Conservation (phyloP, 2,329 filamentous ascomycete species). For the Knufia petricola region DNA sequence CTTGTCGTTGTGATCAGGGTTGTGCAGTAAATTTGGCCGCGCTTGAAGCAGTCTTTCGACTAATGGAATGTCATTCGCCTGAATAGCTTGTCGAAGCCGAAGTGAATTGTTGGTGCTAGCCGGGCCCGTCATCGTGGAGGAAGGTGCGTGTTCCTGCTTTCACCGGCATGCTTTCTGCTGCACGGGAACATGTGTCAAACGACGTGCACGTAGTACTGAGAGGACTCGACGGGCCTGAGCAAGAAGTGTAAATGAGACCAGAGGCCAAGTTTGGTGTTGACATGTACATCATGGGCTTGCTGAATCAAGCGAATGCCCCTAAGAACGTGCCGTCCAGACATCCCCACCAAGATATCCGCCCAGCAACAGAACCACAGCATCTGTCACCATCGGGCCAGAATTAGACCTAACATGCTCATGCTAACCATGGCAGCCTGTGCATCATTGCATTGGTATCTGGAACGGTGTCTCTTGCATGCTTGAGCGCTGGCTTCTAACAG, state of each 20-base stretch:
- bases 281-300: no score
- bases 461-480: no score
- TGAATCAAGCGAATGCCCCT: neutral
- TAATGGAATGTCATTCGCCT: slow-evolving; percentile 61
- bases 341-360: neutral
- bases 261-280: no score
- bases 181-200: neutral
- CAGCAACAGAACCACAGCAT: no score
- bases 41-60: slow-evolving; percentile 66
- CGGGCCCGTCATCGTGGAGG: slow-evolving; percentile 5
- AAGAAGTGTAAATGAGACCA: no score
- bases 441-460: no score
- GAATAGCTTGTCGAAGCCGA: slow-evolving; percentile 69
- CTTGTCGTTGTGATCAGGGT: slow-evolving; percentile 65
- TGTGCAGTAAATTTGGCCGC: slow-evolving; percentile 62
- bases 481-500: no score
- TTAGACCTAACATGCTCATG: no score
- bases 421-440: no score
- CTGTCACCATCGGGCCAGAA: no score
- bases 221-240: no score
- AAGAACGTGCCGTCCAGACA: neutral
- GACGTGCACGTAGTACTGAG: neutral
- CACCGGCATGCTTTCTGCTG: slow-evolving; percentile 3
- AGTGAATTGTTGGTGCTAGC: slow-evolving; percentile 4
- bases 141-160: neutral